Evolutionary conservation across 2,329 filamentous ascomycete genomes (phyloP), one percentile per base, ranked within the genome.

Genomic region (Colletotrichum graminicola): DNA sequence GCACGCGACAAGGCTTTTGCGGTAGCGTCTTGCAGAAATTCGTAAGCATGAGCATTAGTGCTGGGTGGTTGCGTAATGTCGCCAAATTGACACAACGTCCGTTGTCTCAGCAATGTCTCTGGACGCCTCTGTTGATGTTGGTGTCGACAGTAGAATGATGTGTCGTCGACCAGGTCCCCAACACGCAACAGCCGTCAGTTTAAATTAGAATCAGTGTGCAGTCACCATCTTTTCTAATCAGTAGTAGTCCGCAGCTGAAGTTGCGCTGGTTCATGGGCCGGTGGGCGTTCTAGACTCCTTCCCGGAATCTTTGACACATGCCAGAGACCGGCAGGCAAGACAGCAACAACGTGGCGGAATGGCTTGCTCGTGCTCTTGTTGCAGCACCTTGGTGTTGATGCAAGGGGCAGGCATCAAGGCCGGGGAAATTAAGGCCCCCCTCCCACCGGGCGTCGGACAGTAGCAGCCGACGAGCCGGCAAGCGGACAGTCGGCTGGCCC

Each of bases 21-120:
- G 23, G 21, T 49, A 36, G 41, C 56, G 66, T 41, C 41, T 23
- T 56, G 61, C 23, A 21, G 23, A 56, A 34, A 6, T 29, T 32
- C 45, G 36, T 18, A 69, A 52, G 45, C 61, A 59, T 14, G 10
- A 61, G 11, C 57, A 29, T 61, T 7, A 23, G 26, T 34, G n/a
- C n/a, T 36, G 32, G 55, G 52, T 6, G 62, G 3, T 29, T 3
- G 18, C 12, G 41, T 29, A 34, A 45, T 62, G 60, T 67, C 64
- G 57, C 63, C 68, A 45, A 68, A 10, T 51, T 63, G 68, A 57
- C 64, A 68, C 62, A 62, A 67, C n/a, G 14, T 5, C 26, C 52
- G 34, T 29, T 43, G 52, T 41, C 43, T 12, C 36, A 26, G 18
- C 26, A 34, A 32, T 47, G 12, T 4, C 14, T 52, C n/a, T 32